Evolutionary conservation across 1,284 basidiomycete genomes (phyloP), one percentile per base, ranked within the genome.

Genomic region (Rhodotorula sp.): DNA sequence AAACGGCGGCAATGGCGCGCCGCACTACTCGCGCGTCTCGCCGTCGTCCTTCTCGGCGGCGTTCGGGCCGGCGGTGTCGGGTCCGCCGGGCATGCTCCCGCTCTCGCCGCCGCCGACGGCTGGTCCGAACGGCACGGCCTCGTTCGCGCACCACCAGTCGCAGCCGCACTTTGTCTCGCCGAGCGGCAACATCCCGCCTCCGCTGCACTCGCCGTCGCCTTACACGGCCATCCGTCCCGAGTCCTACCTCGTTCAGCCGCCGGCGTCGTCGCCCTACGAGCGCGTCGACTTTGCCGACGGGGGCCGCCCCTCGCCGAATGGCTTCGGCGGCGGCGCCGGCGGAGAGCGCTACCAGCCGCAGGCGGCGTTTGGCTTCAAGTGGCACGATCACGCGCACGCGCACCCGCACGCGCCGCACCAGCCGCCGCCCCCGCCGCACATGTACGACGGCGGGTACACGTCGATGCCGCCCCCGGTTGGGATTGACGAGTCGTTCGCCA

Each of bases 91-190:
- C 27, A 46, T 54, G 66, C 57, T 77, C 25, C 73, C 75, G 7
- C 67, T 78, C 50, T 75, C 77, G 14, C 74, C 75, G 12, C 68
- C 77, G 12, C 71, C 74, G 8, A 68, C 72, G 5, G 74, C 68
- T 17, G 71, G 72, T 2, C 67, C 68, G 19, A 54, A 34, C 19
- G 58, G 58, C 34, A 42, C 41, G 13, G 50, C 23, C 34, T 49
- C 62, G 19, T 63, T 64, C 50, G 61, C 61, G 10, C 71, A 64
- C 27, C 58, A 64, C 59, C 58, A 57, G 23, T 50, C 65, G 48
- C 71, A 57, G 46, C 62, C 53, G 45, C 62, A 53, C 17, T 53
- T 50, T 21, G 54, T 27, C 13, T 17, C 48, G 7, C 25, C 62
- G 44, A 55, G 55, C 45, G 48, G 27, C 27, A 34, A 34, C 34